Evolutionary conservation across 176 grass and related monocot genomes (phyloP).

Genomic region (Aegilops tauschii): DNA sequence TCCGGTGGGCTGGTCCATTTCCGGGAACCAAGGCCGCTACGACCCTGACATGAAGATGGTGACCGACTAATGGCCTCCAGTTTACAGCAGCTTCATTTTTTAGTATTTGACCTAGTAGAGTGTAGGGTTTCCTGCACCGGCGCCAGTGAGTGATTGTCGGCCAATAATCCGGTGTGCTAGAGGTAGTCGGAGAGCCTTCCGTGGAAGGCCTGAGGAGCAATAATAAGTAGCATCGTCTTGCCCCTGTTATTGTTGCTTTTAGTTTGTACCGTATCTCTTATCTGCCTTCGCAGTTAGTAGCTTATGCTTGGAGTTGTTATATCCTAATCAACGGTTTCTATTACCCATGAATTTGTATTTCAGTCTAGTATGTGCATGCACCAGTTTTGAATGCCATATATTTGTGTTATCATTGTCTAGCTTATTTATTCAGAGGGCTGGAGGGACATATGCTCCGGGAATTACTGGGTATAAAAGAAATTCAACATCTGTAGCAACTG

Average conservation of each 20-base stretch:
- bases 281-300: background rate
- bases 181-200: constrained; percentile 6
- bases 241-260: constrained; percentile 13
- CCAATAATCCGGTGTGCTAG: constrained; percentile 37
- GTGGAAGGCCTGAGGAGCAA: constrained; percentile 23
- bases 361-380: background rate
- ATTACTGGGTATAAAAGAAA: too few relatives aligned
- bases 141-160: background rate
- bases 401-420: background rate
- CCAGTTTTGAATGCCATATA: background rate
- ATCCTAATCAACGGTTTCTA: background rate
- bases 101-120: constrained; percentile 42
- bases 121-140: constrained; percentile 29
- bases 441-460: too few relatives aligned
- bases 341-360: constrained; percentile 8
- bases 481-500: too few relatives aligned
- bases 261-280: background rate
- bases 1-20: constrained; percentile 58
- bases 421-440: too few relatives aligned
- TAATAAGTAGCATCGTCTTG: constrained; percentile 32
- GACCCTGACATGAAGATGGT: constrained; percentile 77
- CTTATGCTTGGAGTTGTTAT: constrained; percentile 19
- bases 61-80: constrained; percentile 40
- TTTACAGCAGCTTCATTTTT: background rate
- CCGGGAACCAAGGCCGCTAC: constrained; percentile 58